Conservation (phyloP, 495 filamentous ascomycete species). For the Bathelium albidoporum region DNA sequence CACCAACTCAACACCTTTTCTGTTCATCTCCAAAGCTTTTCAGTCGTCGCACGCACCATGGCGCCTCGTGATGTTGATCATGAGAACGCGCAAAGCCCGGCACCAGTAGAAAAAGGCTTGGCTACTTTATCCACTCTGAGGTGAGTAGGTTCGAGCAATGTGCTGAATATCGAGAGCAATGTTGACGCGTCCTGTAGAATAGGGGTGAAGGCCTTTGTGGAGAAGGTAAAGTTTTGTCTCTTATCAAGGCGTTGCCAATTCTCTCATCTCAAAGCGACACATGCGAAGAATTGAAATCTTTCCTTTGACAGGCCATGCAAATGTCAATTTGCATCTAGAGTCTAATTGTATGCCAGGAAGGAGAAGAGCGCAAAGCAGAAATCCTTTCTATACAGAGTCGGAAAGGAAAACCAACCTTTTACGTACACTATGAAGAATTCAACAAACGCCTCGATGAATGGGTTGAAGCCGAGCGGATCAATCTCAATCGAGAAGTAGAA, state of each 20-base stretch:
- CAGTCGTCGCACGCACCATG: conserved; percentile 11
- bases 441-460: conserved; percentile 99
- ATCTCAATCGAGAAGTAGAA: conserved; percentile 67
- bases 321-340: too few relatives aligned
- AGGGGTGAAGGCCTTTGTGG: conserved; percentile 62
- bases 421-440: conserved; percentile 98
- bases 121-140: conserved; percentile 69
- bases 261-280: not conserved
- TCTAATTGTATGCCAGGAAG: conserved; percentile 58
- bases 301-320: not conserved
- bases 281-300: not conserved
- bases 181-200: conserved; percentile 39
- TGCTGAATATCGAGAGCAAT: conserved; percentile 28
- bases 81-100: conserved; percentile 46
- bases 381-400: conserved; percentile 80
- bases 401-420: conserved; percentile 75
- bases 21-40: conserved; percentile 16
- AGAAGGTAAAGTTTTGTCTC: conserved; percentile 45
- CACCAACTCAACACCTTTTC: conserved; percentile 15
- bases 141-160: conserved; percentile 32
- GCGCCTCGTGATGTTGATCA: conserved; percentile 26
- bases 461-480: conserved; percentile 70
- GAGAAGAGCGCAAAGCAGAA: conserved; percentile 79
- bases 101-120: conserved; percentile 62
- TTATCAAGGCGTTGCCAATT: not conserved